Base-by-base conservation (phyloP, 306 rosid genomes). In the Lablab purpureus region DNA sequence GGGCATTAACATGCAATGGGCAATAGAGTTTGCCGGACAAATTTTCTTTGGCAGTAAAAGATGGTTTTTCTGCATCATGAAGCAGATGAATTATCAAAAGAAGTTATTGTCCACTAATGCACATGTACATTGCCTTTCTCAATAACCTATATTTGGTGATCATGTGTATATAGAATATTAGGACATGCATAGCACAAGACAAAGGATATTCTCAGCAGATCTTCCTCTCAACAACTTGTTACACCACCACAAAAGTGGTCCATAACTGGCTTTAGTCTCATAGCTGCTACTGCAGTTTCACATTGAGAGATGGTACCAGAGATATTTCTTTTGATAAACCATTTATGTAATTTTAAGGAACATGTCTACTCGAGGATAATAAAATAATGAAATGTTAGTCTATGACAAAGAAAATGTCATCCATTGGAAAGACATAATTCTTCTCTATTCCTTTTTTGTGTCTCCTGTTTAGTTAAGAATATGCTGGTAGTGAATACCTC, bases 21-120 rank as follows among this genome's bases (percentile, higher is more conserved):
- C 18, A 14, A 45, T n/a, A n/a, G n/a, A n/a, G n/a, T n/a, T 91
- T 85, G 85, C 92, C 18, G 92, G 89, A 85, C 92, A 91, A 88
- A 89, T 89, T 92, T 85, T 87, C 92, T 89, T 91, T 89, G 97
- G 91, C 91, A 75, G 88, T 87, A 74, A 79, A n/a, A 82, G 76
- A 49, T 14, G 28, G 76, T 12, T 34, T 73, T 32, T n/a, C 9
- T 27, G 32, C 32, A 6, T 81, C n/a, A 74, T 66, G 25, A 19
- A 22, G 34, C 63, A 55, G 17, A 15, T 21, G 66, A 64, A 25
- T 67, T 10, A 68, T 60, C 62, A 34, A 85, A 73, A 84, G 69
- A 84, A 87, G 89, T 70, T 71, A 55, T 88, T 90, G 89, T 90
- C 94, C 94, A 25, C 90, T 82, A 85, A 91, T 88, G 62, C 92